Conservation (phyloP, 2,329 filamentous ascomycete genomes). For the Sclerotiophoma versabilis region DNA sequence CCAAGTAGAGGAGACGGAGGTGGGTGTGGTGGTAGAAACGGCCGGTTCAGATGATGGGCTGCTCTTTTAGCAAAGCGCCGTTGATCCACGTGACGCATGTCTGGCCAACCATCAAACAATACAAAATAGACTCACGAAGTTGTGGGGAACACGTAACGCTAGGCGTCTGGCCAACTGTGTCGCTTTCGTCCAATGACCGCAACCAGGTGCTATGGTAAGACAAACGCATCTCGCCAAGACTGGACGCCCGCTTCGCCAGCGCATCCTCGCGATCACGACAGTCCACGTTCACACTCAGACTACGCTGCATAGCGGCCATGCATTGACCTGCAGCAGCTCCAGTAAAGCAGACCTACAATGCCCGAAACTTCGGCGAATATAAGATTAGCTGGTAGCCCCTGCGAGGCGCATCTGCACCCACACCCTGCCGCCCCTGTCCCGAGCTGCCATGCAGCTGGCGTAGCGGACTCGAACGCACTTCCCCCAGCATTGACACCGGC, state of each 20-base stretch:
- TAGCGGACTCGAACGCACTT: conserved; percentile 32
- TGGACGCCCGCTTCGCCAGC: conserved; percentile 30
- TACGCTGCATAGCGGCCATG: conserved; percentile 44
- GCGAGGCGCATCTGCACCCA: conserved; percentile 30
- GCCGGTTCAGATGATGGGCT: conserved; percentile 34
- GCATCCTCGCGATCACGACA: conserved; percentile 45
- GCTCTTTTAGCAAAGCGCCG: conserved; percentile 28
- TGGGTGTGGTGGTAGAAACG: conserved; percentile 2
- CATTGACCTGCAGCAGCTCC: conserved; percentile 49
- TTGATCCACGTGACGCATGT: background rate
- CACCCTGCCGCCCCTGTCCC: conserved; percentile 26
- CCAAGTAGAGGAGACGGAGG: conserved; percentile 8
- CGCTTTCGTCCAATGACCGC: conserved; percentile 33
- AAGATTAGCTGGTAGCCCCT: conserved; percentile 32
- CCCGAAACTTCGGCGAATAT: conserved; percentile 35
- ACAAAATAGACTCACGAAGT: background rate
- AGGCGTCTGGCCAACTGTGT: conserved; percentile 22
- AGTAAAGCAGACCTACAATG: conserved; percentile 45
- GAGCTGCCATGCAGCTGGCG: conserved; percentile 28
- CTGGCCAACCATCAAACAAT: background rate
- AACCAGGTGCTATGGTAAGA: conserved; percentile 26
- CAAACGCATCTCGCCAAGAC: conserved; percentile 19
- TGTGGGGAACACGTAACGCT: conserved; percentile 23
- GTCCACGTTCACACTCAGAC: conserved; percentile 44
- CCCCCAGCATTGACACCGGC: conserved; percentile 45